Base-by-base conservation (phyloP, 495 filamentous ascomycete genomes). In the Apodospora peruviana region DNA sequence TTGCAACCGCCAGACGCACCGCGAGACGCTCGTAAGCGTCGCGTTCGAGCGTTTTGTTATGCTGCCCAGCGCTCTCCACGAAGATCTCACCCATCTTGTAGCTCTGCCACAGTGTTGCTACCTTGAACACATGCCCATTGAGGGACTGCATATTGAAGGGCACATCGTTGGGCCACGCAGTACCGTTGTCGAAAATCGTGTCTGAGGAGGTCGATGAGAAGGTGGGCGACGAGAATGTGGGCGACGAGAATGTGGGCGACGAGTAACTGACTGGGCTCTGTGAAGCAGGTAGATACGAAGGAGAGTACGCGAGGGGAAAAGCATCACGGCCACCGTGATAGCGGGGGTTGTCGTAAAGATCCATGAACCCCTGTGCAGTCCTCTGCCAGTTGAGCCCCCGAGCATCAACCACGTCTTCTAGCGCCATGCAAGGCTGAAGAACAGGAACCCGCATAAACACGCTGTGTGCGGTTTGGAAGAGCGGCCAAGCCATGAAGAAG, bases 401-500 rank as follows among this genome's bases (percentile, higher is more conserved):
- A 0, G 48, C 52, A 2, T 53, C 47, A 5, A 61, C 49, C 11
- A 45, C 25, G 10, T 55, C 45, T 22, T 51, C 49, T 12, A 61
- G 37, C n/a, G 43, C 47, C 55, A 58, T 50, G 52, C 55, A 61
- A 5, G 55, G 55, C 49, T 48, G 38, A 4, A 55, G 29, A 11
- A 55, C 27, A 1, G 38, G 42, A 2, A 46, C 45, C 14, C 17
- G 19, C 8, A 10, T 12, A 25, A 61, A 61, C 29, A 51, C 43
- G 46, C 48, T 52, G n/a, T 38, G 22, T 12, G 19, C 4, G 1
- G 23, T 14, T 22, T 58, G 51, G 20, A 58, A 53, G 5, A 55
- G 39, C 39, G 41, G 51, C 58, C 58, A 61, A 7, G 51, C 46
- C 55, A 52, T 50, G 52, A 61, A 58, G 52, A 58, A 61, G 39